Evolutionary conservation across 768 basidiomycete genomes (phyloP).

Genomic region (Postia placenta): DNA sequence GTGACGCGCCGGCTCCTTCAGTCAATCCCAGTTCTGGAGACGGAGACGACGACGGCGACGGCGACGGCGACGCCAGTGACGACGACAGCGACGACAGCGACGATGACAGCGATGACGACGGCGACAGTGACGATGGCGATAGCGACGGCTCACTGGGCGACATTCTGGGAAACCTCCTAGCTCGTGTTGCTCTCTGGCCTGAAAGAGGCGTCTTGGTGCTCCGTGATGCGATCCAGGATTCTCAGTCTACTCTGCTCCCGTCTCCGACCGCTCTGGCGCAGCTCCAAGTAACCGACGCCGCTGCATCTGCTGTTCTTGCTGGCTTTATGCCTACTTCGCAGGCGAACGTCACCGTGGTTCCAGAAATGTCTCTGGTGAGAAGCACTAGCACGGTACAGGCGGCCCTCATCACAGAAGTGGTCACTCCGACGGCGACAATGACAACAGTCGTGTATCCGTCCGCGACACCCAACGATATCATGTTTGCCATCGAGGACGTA

Average conservation of each 20-base stretch:
- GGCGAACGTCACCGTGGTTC: not conserved
- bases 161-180: conserved; percentile 6
- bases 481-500: conserved; percentile 5
- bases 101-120: not conserved
- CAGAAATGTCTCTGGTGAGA: not conserved
- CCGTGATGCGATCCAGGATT: not conserved
- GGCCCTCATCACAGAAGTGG: not conserved
- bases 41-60: not conserved
- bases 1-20: conserved; percentile 27
- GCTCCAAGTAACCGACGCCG: not conserved
- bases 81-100: conserved; percentile 4
- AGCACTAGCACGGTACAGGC: not conserved
- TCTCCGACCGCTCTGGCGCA: not conserved
- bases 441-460: not conserved
- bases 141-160: conserved; percentile 7
- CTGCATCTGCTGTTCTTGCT: not conserved
- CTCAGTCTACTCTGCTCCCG: not conserved
- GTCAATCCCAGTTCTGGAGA: not conserved
- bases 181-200: not conserved
- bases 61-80: not conserved
- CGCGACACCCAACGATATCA: conserved; percentile 4
- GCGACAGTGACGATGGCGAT: not conserved
- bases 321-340: not conserved
- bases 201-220: not conserved
- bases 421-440: not conserved